Evolutionary conservation across 2,329 filamentous ascomycete genomes (phyloP).

Genomic region (Talaromyces marneffei): DNA sequence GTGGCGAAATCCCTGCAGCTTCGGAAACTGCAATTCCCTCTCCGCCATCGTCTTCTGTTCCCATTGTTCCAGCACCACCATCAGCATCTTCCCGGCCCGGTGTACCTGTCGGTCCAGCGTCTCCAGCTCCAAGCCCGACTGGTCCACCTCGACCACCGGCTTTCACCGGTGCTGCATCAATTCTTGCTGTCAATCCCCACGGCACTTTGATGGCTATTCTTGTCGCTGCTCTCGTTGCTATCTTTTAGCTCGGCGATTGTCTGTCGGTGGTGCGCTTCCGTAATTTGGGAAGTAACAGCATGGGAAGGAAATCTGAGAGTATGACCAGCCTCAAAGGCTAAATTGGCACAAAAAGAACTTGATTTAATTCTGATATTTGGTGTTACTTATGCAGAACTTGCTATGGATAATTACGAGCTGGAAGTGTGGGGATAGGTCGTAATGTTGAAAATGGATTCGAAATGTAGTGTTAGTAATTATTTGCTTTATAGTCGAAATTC

Average conservation of each 20-base stretch:
- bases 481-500: neutral
- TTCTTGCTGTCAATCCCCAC: neutral
- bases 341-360: neutral
- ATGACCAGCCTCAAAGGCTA: neutral
- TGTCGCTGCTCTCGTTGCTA: neutral
- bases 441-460: neutral
- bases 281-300: neutral
- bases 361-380: neutral
- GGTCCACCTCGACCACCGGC: neutral
- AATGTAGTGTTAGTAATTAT: conserved; percentile 1
- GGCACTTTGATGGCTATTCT: neutral
- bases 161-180: conserved; percentile 8
- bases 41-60: neutral
- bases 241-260: neutral
- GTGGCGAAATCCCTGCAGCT: neutral
- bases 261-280: neutral
- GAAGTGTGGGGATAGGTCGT: neutral
- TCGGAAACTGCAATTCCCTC: neutral
- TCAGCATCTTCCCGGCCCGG: neutral
- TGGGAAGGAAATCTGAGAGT: neutral
- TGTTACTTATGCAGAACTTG: neutral
- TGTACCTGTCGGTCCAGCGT: neutral
- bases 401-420: neutral
- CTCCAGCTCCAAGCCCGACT: neutral
- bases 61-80: neutral